Evolutionary conservation across 2,329 filamentous ascomycete genomes (phyloP).

Genomic region (Hypomyces rosellus): DNA sequence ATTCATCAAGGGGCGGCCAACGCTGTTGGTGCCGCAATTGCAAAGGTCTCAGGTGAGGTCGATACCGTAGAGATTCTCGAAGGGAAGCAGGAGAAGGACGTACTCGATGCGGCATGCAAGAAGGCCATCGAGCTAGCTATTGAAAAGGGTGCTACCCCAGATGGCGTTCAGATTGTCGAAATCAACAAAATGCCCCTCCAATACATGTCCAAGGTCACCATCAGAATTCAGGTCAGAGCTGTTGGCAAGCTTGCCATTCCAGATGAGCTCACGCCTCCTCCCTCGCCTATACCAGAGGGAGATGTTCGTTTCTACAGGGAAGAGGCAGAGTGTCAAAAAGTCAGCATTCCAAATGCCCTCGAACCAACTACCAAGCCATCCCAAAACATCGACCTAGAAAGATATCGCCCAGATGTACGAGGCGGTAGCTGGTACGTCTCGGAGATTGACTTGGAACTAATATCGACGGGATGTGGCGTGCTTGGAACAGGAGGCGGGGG

Average conservation of each 20-base stretch:
- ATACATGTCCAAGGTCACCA: slow-evolving; percentile 29
- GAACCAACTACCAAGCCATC: slow-evolving; percentile 26
- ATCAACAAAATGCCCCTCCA: slow-evolving; percentile 37
- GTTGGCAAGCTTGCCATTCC: slow-evolving; percentile 28
- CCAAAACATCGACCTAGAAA: slow-evolving; percentile 22
- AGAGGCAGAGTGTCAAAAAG: slow-evolving; percentile 20
- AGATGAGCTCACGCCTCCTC: slow-evolving; percentile 18
- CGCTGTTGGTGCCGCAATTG: slow-evolving; percentile 54
- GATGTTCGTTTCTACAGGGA: slow-evolving; percentile 5
- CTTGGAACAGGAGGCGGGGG: slow-evolving; percentile 33
- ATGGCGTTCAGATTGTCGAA: slow-evolving; percentile 37
- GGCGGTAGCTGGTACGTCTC: slow-evolving; percentile 30
- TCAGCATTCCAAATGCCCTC: slow-evolving; percentile 23
- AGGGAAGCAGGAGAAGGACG: slow-evolving; percentile 29
- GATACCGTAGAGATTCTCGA: slow-evolving; percentile 45
- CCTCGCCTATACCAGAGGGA: slow-evolving; percentile 13
- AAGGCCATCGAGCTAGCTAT: slow-evolving; percentile 26
- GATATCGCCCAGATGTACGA: slow-evolving; percentile 26
- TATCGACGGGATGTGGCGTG: slow-evolving; percentile 30
- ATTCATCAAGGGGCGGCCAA: slow-evolving; percentile 51
- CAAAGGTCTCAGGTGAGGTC: slow-evolving; percentile 46
- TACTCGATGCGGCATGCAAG: slow-evolving; percentile 34
- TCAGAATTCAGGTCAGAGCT: slow-evolving; percentile 29
- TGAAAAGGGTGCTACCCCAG: slow-evolving; percentile 23
- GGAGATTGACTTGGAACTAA: slow-evolving; percentile 30